A percentile compares a stretch with the other conserved stretches of the same genome.
These are phyloP conservation scores for Melampsora americana DNA, from an alignment of 1,284 basidiomycete species.

Conservation along the genomic window DNA sequence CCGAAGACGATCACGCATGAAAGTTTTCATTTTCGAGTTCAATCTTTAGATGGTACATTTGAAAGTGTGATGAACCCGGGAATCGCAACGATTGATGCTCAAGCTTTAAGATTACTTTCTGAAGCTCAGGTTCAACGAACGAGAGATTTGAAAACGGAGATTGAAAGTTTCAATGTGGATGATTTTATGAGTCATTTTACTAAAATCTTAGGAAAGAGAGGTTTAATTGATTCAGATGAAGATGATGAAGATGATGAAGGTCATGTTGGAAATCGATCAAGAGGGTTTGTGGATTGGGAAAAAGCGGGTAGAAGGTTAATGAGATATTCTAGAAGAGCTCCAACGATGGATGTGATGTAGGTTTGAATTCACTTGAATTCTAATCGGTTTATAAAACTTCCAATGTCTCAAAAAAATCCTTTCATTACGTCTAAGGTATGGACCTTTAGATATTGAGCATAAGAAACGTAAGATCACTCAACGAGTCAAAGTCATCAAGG, in stretches of 20 bases:
- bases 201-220: conserved; percentile 67
- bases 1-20: neutral
- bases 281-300: conserved; percentile 17
- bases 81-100: conserved; percentile 52
- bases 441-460: conserved; percentile 26
- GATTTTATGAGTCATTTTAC: conserved; percentile 72
- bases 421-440: conserved; percentile 15
- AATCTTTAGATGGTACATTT: neutral
- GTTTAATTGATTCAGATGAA: conserved; percentile 54
- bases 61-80: conserved; percentile 33
- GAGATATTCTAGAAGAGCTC: conserved; percentile 33
- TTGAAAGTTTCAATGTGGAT: conserved; percentile 74
- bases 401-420: neutral
- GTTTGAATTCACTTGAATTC: neutral
- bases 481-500: neutral
- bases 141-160: conserved; percentile 76
- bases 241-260: conserved; percentile 52
- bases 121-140: conserved; percentile 64
- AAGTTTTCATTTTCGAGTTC: neutral
- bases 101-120: conserved; percentile 48
- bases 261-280: neutral
- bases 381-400: neutral
- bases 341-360: conserved; percentile 35
- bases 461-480: conserved; percentile 20
- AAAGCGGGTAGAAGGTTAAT: conserved; percentile 31